Conservation (phyloP, 345 rosid species). For the Anacardium occidentale region DNA sequence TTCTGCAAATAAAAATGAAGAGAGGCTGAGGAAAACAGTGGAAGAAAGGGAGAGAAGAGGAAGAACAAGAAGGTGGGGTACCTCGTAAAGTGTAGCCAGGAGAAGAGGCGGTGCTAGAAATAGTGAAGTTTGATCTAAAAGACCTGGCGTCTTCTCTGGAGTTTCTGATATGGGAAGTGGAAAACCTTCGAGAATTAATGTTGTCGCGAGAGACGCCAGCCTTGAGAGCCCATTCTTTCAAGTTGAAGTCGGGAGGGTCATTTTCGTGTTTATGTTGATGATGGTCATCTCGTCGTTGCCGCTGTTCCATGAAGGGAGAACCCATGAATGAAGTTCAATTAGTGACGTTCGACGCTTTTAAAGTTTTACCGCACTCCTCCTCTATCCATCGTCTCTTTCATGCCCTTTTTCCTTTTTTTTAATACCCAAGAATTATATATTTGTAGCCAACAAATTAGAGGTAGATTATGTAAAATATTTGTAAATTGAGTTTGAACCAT, state of each 20-base stretch:
- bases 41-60: not conserved
- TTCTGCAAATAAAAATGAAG: slow-evolving; percentile 42
- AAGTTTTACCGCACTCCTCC: not conserved
- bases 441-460: too few species aligned
- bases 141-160: slow-evolving; percentile 68
- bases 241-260: slow-evolving; percentile 30
- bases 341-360: not conserved
- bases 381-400: too few species aligned
- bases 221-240: slow-evolving; percentile 56
- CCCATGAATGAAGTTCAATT: slow-evolving; percentile 18
- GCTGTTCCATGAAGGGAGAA: slow-evolving; percentile 33
- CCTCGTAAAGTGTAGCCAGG: slow-evolving; percentile 72
- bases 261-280: not conserved
- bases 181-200: slow-evolving; percentile 65
- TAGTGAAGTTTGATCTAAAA: slow-evolving; percentile 59
- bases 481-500: too few species aligned
- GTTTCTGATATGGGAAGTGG: slow-evolving; percentile 72
- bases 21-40: not conserved
- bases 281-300: slow-evolving; percentile 22
- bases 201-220: slow-evolving; percentile 50
- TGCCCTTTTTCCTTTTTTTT: too few species aligned
- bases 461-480: too few species aligned
- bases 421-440: too few species aligned
- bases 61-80: not conserved
- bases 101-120: slow-evolving; percentile 91